Evolutionary conservation across 441 rosid genomes (phyloP).

Genomic region (Brassica hybrid): DNA sequence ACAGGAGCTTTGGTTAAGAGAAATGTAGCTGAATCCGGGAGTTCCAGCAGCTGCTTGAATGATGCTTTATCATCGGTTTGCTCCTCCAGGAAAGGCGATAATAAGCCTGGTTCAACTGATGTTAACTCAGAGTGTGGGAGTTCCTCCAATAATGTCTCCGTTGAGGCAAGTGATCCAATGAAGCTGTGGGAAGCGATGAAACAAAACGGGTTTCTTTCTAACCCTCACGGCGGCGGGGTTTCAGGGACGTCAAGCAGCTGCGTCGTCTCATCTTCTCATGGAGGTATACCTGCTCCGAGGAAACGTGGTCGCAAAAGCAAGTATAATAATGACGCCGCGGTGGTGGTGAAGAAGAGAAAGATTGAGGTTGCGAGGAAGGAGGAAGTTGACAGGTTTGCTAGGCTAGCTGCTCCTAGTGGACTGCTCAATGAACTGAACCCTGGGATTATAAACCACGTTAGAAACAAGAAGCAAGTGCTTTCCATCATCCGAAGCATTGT

Average conservation of each 20-base stretch:
- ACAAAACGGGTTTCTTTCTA: constrained; percentile 77
- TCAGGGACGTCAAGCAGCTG: constrained; percentile 54
- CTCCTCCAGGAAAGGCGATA: constrained; percentile 42
- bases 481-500: constrained; percentile 86
- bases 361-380: constrained; percentile 83
- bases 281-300: constrained; percentile 85
- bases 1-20: constrained; percentile 39
- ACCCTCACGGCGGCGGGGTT: constrained; percentile 53
- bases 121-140: constrained; percentile 77
- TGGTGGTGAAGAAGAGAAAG: constrained; percentile 56
- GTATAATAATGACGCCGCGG: constrained; percentile 38
- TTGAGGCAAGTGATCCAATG: constrained; percentile 65
- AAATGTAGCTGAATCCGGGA: constrained; percentile 40
- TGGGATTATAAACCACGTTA: constrained; percentile 90
- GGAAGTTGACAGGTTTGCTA: constrained; percentile 80
- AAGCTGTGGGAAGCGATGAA: constrained; percentile 89
- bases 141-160: constrained; percentile 46
- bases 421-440: constrained; percentile 89
- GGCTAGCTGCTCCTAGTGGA: constrained; percentile 92
- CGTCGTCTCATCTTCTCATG: constrained; percentile 72
- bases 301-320: constrained; percentile 78
- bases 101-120: constrained; percentile 43
- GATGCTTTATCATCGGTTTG: constrained; percentile 48
- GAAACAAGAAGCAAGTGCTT: constrained; percentile 94
- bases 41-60: constrained; percentile 61